Evolutionary conservation across 345 rosid genomes (phyloP).

Genomic region (Citrus inodora): DNA sequence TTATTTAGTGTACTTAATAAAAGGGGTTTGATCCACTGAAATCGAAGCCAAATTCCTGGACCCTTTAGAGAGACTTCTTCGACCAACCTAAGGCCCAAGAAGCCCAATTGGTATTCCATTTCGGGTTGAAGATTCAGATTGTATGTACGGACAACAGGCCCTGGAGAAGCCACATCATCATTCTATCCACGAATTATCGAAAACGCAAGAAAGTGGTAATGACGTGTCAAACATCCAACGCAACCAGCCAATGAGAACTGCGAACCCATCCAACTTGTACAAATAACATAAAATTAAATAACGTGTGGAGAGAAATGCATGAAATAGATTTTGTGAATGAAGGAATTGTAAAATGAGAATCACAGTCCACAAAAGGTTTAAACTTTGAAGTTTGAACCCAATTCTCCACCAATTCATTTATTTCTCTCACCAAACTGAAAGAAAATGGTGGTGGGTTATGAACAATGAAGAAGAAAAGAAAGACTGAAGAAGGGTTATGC

Average conservation of each 20-base stretch:
- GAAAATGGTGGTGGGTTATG: slow-evolving; percentile 41
- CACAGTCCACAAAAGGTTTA: slow-evolving; percentile 17
- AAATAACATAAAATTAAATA: background rate
- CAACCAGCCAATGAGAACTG: slow-evolving; percentile 22
- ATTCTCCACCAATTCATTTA: slow-evolving; percentile 26
- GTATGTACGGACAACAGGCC: background rate
- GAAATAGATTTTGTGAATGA: slow-evolving; percentile 19
- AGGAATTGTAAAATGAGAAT: slow-evolving; percentile 14
- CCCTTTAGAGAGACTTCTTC: background rate
- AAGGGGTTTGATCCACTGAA: no score
- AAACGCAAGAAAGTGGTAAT: background rate
- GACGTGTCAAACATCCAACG: slow-evolving; percentile 22
- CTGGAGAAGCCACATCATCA: slow-evolving; percentile 22
- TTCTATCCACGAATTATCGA: slow-evolving; percentile 28
- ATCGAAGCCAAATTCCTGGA: background rate
- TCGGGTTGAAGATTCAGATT: background rate
- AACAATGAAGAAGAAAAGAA: slow-evolving; percentile 47
- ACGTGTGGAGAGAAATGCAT: slow-evolving; percentile 34
- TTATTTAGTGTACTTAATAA: no score
- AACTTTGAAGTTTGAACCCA: slow-evolving; percentile 21
- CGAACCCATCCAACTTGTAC: background rate
- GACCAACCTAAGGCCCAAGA: background rate
- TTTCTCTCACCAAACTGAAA: slow-evolving; percentile 3
- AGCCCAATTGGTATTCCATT: background rate
- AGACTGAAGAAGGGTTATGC: slow-evolving; percentile 32